phyloP scores from a whole-genome alignment of 768 basidiomycete species.

The Cubamyces lactineus region DNA sequence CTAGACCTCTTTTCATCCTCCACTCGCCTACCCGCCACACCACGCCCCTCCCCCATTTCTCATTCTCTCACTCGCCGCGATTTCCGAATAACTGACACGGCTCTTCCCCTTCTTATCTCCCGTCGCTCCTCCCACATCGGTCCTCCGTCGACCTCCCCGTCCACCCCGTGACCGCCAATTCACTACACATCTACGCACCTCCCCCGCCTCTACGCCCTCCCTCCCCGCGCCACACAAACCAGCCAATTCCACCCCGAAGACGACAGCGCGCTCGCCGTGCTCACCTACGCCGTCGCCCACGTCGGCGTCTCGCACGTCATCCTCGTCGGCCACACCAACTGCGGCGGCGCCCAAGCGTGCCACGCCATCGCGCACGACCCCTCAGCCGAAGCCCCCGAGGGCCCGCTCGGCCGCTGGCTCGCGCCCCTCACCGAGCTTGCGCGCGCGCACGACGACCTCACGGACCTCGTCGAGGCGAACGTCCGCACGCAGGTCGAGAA shows the following conservation, averaged over 20 bases:
- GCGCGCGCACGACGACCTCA: conserved; percentile 8
- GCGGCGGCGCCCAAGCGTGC: conserved; percentile 74
- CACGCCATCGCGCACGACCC: conserved; percentile 46
- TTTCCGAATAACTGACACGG: too few relatives aligned
- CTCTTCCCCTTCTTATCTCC: too few relatives aligned
- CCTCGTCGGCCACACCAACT: conserved; percentile 81
- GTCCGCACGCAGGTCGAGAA: conserved; percentile 40
- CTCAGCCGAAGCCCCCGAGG: conserved; percentile 32
- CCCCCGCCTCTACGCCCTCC: neutral
- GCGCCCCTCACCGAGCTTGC: conserved; percentile 63
- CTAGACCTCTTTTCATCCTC: neutral
- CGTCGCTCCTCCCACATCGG: too few relatives aligned
- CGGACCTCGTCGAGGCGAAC: conserved; percentile 57
- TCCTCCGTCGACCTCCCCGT: neutral
- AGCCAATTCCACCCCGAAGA: conserved; percentile 80
- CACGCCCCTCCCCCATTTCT: neutral
- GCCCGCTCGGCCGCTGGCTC: conserved; percentile 69
- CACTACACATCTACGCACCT: neutral
- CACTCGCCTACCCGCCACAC: too few relatives aligned
- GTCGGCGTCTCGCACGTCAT: conserved; percentile 82
- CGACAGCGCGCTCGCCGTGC: conserved; percentile 68
- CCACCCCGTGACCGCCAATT: neutral
- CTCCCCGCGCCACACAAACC: neutral
- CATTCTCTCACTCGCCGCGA: too few relatives aligned
- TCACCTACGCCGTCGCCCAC: conserved; percentile 71